Conservation (phyloP, 176 grass and related monocot species). For the Cocos nucifera region DNA sequence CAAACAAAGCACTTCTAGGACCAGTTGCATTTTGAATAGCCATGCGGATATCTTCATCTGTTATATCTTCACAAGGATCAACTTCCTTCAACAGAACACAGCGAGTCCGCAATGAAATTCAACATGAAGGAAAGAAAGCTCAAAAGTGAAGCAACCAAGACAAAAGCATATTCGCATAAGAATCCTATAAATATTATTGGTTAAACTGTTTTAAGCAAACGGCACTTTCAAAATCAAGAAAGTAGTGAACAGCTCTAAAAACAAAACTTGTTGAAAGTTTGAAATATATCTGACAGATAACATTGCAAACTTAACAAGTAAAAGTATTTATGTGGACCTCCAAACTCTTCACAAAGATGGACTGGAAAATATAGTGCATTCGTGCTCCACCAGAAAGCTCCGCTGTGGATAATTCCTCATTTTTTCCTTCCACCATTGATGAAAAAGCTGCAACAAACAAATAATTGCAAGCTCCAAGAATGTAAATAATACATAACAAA, state of each 20-base stretch:
- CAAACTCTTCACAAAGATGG: constrained; percentile 93
- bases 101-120: too few species aligned
- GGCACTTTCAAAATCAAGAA: too few species aligned
- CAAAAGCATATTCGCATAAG: too few species aligned
- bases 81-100: constrained; percentile 46
- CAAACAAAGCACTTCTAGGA: constrained; percentile 89
- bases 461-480: constrained; percentile 8
- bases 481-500: neutral
- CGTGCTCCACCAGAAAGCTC: constrained; percentile 97
- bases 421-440: constrained; percentile 94
- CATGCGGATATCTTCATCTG: constrained; percentile 92
- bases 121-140: neutral
- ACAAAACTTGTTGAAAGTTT: neutral
- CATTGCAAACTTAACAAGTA: neutral
- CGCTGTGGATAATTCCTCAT: constrained; percentile 73
- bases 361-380: constrained; percentile 97
- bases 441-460: constrained; percentile 59
- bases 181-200: too few species aligned
- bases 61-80: constrained; percentile 95
- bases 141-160: neutral
- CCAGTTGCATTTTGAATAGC: constrained; percentile 98
- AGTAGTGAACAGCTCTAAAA: too few species aligned
- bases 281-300: neutral
- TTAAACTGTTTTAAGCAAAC: too few species aligned
- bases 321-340: constrained; percentile 44